These are phyloP conservation scores for Cucurbita maxima DNA, from an alignment of 306 rosid genomes.

Conservation along the genomic window DNA sequence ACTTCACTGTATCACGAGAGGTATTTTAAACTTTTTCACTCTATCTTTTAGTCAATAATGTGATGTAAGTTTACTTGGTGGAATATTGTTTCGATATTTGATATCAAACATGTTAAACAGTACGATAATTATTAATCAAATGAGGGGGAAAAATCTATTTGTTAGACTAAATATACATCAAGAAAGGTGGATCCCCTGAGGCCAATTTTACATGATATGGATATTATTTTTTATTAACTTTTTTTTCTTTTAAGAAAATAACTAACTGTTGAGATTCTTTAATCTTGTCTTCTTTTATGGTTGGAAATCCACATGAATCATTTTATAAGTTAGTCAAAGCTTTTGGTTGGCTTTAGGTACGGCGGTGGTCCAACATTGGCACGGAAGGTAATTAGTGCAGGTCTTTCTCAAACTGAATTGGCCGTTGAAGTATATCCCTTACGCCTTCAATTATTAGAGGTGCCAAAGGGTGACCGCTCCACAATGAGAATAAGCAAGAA, in stretches of 20 bases:
- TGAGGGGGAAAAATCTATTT: too few relatives aligned
- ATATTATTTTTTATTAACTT: not conserved
- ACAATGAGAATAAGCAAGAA: slow-evolving; percentile 86
- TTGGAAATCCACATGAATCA: not conserved
- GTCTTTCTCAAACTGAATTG: slow-evolving; percentile 78
- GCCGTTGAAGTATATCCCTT: slow-evolving; percentile 93
- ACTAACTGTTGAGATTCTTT: not conserved
- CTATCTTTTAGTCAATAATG: too few relatives aligned
- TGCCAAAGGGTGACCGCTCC: slow-evolving; percentile 63
- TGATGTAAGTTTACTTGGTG: too few relatives aligned
- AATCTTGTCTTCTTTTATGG: not conserved
- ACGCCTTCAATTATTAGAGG: slow-evolving; percentile 73
- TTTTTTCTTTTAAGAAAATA: not conserved
- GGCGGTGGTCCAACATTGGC: slow-evolving; percentile 89
- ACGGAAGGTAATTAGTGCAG: slow-evolving; percentile 73
- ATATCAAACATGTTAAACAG: too few relatives aligned
- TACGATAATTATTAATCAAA: too few relatives aligned
- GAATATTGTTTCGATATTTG: too few relatives aligned
- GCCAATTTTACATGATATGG: not conserved
- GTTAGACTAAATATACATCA: too few relatives aligned
- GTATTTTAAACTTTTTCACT: too few relatives aligned
- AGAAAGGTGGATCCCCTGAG: too few relatives aligned
- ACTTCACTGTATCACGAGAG: too few relatives aligned
- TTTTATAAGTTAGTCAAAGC: not conserved
- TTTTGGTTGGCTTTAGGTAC: slow-evolving; percentile 41